phyloP scores from a whole-genome alignment of 2,329 filamentous ascomycete genomes.

The Parastagonospora nodorum region DNA sequence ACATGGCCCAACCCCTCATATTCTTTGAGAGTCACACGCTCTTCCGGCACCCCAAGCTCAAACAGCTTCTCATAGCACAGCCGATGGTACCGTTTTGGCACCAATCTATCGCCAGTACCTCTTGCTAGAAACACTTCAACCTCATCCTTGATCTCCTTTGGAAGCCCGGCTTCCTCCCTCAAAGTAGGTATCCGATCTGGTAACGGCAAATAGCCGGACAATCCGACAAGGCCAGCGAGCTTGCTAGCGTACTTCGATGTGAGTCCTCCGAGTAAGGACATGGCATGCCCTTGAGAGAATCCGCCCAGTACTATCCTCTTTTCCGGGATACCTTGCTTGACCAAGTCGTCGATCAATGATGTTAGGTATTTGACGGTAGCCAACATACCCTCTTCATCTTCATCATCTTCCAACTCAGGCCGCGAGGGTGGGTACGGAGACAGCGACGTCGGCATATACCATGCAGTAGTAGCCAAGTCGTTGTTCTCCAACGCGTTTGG shows the following conservation, averaged over 20 bases:
- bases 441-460: slow-evolving; percentile 52
- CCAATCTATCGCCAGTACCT: slow-evolving; percentile 54
- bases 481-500: slow-evolving; percentile 56
- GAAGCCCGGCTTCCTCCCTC: slow-evolving; percentile 44
- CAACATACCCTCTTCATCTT: slow-evolving; percentile 54
- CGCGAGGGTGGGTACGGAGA: slow-evolving; percentile 48
- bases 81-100: slow-evolving; percentile 52
- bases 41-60: slow-evolving; percentile 47
- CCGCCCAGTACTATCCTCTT: slow-evolving; percentile 54
- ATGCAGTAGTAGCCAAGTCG: slow-evolving; percentile 53
- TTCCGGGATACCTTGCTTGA: slow-evolving; percentile 48
- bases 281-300: slow-evolving; percentile 56
- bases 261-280: slow-evolving; percentile 51
- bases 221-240: slow-evolving; percentile 49
- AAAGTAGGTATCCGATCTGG: slow-evolving; percentile 46
- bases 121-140: slow-evolving; percentile 54
- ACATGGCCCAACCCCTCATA: slow-evolving; percentile 57
- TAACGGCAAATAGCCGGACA: slow-evolving; percentile 56
- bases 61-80: slow-evolving; percentile 50
- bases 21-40: slow-evolving; percentile 48
- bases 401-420: slow-evolving; percentile 52
- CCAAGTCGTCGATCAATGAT: slow-evolving; percentile 49
- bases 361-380: slow-evolving; percentile 49
- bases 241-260: slow-evolving; percentile 48
- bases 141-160: slow-evolving; percentile 37